Conservation (phyloP, 148 eudicot species). For the Vaccinium darrowii region DNA sequence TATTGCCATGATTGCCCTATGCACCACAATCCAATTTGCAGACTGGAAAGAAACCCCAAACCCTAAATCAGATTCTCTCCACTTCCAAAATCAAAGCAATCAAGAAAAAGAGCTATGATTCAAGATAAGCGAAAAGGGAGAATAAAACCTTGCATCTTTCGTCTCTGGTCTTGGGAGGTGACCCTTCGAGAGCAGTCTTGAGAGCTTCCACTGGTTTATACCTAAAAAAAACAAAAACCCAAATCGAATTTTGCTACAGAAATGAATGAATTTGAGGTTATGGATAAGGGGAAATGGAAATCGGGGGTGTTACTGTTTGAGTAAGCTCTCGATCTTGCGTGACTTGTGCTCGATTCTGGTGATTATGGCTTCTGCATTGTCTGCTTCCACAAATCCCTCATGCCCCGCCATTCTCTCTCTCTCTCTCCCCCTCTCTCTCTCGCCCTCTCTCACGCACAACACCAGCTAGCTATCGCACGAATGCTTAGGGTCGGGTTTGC, state of each 20-base stretch:
- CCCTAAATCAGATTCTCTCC: background rate
- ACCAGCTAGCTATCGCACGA: background rate
- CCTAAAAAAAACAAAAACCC: conserved; percentile 24
- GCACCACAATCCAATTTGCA: conserved; percentile 96
- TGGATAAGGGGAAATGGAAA: background rate
- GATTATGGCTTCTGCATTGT: conserved; percentile 89
- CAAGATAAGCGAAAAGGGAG: background rate
- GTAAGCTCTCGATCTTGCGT: conserved; percentile 90
- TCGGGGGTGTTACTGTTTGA: conserved; percentile 59
- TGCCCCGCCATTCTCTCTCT: conserved; percentile 33
- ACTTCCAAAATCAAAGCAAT: background rate
- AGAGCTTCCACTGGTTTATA: conserved; percentile 92
- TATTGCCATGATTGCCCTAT: conserved; percentile 91
- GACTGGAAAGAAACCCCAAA: conserved; percentile 47
- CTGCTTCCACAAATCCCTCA: conserved; percentile 66
- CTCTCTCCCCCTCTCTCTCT: background rate
- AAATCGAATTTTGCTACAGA: background rate
- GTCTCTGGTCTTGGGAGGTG: conserved; percentile 70
- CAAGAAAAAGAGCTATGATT: background rate
- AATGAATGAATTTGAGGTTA: background rate
- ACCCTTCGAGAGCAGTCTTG: conserved; percentile 93
- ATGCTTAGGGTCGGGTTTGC: background rate
- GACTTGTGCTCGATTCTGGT: conserved; percentile 90
- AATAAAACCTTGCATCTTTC: conserved; percentile 76
- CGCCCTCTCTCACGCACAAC: background rate